Percentiles rank a stretch among this genome's conserved stretches.
These are phyloP conservation scores for Coccomyxa subellipsoidea DNA, from an alignment of 163 green algal species.

Conservation along the genomic window DNA sequence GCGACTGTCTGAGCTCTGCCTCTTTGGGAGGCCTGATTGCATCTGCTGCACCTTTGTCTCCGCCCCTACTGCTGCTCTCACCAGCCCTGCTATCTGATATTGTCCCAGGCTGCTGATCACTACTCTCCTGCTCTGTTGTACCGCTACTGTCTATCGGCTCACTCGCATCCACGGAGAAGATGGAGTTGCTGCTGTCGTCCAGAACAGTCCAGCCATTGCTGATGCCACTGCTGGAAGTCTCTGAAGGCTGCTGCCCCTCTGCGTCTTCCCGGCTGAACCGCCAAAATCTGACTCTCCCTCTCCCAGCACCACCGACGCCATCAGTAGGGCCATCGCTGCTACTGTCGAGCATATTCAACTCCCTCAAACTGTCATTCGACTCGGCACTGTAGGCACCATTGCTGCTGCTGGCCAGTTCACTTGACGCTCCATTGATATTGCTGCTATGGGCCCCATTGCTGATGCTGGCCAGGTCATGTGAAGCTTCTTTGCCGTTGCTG, in stretches of 20 bases:
- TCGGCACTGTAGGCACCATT: neutral
- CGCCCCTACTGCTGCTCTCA: neutral
- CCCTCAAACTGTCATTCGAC: neutral
- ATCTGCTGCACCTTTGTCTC: neutral
- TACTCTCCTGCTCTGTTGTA: neutral
- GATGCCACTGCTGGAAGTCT: neutral
- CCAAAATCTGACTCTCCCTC: neutral
- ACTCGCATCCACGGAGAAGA: neutral
- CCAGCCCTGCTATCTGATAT: neutral
- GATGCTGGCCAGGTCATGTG: neutral
- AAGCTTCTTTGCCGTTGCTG: too few relatives aligned
- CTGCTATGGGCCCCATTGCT: neutral
- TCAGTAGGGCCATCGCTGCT: neutral
- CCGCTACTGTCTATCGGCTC: neutral
- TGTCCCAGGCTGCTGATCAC: neutral
- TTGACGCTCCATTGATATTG: neutral
- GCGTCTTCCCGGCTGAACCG: neutral
- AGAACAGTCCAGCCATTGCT: neutral
- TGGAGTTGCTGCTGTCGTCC: neutral
- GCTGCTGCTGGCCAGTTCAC: neutral
- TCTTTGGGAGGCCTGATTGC: neutral
- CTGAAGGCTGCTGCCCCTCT: neutral
- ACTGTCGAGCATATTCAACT: neutral
- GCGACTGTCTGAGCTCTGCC: neutral
- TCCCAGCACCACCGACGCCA: neutral